Conservation (phyloP, 345 rosid genomes). For the Pugionium dolabratum region DNA sequence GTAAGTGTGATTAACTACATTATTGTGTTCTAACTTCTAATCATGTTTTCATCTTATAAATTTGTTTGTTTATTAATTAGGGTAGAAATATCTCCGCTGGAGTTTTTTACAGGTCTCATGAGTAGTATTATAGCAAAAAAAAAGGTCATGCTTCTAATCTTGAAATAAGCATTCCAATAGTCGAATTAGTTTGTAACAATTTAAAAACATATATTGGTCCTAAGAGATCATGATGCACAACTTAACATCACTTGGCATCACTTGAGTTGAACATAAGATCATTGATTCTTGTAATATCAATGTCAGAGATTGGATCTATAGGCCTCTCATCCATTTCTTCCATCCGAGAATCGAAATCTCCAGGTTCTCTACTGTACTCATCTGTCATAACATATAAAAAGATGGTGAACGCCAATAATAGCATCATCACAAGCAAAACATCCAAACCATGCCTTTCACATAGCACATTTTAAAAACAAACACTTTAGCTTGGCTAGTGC, state of each 20-base stretch:
- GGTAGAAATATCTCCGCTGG: too few species aligned
- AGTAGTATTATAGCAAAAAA: too few species aligned
- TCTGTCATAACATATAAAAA: conserved; percentile 43
- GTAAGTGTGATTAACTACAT: too few species aligned
- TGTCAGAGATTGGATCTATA: conserved; percentile 77
- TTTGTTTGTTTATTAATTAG: too few species aligned
- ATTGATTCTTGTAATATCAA: conserved; percentile 59
- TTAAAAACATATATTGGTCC: too few species aligned
- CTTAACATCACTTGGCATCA: conserved; percentile 19
- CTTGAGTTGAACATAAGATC: conserved; percentile 50
- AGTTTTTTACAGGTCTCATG: too few species aligned
- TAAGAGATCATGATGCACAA: too few species aligned
- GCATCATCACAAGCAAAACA: conserved; percentile 8
- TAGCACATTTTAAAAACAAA: background rate
- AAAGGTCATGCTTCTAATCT: too few species aligned
- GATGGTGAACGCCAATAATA: background rate
- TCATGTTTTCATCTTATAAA: too few species aligned
- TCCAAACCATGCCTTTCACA: background rate
- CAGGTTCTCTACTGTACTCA: conserved; percentile 79
- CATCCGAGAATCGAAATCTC: conserved; percentile 26
- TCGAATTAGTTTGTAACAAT: too few species aligned
- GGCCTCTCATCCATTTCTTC: conserved; percentile 57
- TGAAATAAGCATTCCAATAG: too few species aligned
- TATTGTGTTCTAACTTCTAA: too few species aligned
- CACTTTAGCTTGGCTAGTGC: background rate